Base-by-base conservation (phyloP, 2,329 filamentous ascomycete species). In the Cytospora leucostoma region DNA sequence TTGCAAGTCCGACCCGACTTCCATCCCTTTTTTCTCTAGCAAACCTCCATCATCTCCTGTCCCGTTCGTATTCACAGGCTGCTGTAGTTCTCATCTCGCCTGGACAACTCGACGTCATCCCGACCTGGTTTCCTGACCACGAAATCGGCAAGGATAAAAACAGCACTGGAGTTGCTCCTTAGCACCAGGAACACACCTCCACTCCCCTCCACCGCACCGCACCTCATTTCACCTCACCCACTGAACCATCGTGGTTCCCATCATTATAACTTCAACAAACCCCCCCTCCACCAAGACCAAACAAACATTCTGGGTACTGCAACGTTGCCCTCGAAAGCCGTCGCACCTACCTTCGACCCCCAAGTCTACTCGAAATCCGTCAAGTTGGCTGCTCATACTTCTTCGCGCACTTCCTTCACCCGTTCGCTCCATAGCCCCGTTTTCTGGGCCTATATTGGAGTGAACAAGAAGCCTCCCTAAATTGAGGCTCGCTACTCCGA, bases 401-500 rank as follows among this genome's bases (percentile, higher is more conserved):
- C 84, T 79, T 78, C 84, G 79, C 80, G 85, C 80, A 86, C 90
- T 78, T 89, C 88, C 78, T 89, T 89, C 81, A 83, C 89, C 76
- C 89, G 89, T 84, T 93, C 92, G 86, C 91, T 96, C 82, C 89
- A 94, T 78, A 92, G 92, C 84, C 94, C 93, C 80, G 88, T 88
- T 77, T 88, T 88, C 84, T 92, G 93, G 93, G 93, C 96, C 88
- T 94, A 94, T 79, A 88, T 88, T 84, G 93, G 94, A 90, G 91
- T 93, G 83, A 92, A 95, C 84, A 95, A 93, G 84, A 94, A 96
- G 82, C 94, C 95, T 77, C 94, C 94, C 84, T 98, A 98, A 97
- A 81, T 94, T 78, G 83, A 71, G 64, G 38, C 21, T 32, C 47
- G 27, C 34, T 44, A 12, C 33, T n/a, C 11, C 12, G 35, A n/a